Evolutionary conservation across 2,329 filamentous ascomycete genomes (phyloP).

Genomic region (Botrytis paeoniae): DNA sequence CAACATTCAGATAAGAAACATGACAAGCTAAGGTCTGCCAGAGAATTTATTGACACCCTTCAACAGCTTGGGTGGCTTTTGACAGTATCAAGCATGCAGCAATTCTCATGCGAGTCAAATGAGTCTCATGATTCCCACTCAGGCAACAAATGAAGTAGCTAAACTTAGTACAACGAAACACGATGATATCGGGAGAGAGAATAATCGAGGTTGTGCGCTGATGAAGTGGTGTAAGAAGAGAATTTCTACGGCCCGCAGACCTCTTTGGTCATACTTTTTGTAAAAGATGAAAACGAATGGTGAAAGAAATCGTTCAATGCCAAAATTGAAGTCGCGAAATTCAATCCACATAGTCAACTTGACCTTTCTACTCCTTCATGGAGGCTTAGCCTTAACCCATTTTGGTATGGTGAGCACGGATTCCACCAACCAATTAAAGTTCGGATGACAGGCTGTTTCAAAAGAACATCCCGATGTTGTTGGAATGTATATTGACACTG

Average conservation of each 20-base stretch:
- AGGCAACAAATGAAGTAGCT: conserved; percentile 1
- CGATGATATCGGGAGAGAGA: conserved; percentile 5
- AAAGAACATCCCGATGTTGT: conserved; percentile 6
- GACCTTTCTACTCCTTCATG: neutral
- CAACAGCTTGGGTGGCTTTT: neutral
- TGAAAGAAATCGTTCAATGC: neutral
- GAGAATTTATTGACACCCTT: neutral
- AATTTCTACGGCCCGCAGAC: conserved; percentile 11
- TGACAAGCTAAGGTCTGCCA: neutral
- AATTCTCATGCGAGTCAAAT: neutral
- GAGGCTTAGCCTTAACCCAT: neutral
- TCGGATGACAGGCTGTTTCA: neutral
- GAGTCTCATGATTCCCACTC: neutral
- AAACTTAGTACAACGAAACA: conserved; percentile 3
- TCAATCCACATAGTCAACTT: neutral
- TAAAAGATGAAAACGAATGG: neutral
- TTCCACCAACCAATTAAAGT: conserved; percentile 1
- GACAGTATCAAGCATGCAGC: neutral
- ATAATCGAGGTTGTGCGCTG: neutral
- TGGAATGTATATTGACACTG: neutral
- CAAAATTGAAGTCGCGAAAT: neutral
- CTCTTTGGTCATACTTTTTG: neutral
- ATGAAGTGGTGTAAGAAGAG: neutral
- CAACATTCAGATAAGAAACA: neutral
- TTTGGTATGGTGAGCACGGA: neutral